Conservation (phyloP, 83 land plant species). For the Thuja plicata region DNA sequence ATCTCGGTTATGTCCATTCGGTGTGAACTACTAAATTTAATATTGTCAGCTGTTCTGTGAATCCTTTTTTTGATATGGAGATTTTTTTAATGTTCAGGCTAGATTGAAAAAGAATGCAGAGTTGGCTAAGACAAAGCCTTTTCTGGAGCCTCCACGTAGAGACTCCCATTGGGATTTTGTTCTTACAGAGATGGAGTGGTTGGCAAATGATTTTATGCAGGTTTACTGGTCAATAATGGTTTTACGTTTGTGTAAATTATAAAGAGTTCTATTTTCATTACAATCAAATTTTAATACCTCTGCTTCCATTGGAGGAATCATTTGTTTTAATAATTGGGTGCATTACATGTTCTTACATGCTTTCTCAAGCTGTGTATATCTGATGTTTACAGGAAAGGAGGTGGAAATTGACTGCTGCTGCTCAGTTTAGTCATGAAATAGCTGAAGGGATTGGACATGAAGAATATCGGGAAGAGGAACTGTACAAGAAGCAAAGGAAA, state of each 20-base stretch:
- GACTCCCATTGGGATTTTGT: slow-evolving; percentile 96
- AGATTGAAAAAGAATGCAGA: slow-evolving; percentile 51
- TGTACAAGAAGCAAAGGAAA: slow-evolving; percentile 29
- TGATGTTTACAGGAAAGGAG: slow-evolving; percentile 58
- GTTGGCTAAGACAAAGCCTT: slow-evolving; percentile 35
- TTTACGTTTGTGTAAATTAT: neutral
- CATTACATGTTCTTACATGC: neutral
- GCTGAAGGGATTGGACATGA: slow-evolving; percentile 31
- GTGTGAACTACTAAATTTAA: neutral
- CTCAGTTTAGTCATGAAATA: slow-evolving; percentile 49
- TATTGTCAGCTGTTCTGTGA: neutral
- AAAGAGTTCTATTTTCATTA: neutral
- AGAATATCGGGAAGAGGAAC: slow-evolving; percentile 32
- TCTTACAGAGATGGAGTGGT: slow-evolving; percentile 94
- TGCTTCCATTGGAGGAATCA: neutral
- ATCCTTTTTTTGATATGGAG: neutral
- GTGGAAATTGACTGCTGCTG: slow-evolving; percentile 82
- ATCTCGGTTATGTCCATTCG: neutral
- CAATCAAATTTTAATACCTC: slow-evolving; percentile 4
- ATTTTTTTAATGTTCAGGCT: slow-evolving; percentile 39
- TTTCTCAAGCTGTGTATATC: neutral
- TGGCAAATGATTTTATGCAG: slow-evolving; percentile 97
- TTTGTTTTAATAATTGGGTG: neutral
- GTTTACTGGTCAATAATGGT: slow-evolving; percentile 22
- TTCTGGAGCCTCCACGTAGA: slow-evolving; percentile 30